Evolutionary conservation across 768 basidiomycete genomes (phyloP), one percentile per base, ranked within the genome.

Genomic region (Termitomyces sp.): DNA sequence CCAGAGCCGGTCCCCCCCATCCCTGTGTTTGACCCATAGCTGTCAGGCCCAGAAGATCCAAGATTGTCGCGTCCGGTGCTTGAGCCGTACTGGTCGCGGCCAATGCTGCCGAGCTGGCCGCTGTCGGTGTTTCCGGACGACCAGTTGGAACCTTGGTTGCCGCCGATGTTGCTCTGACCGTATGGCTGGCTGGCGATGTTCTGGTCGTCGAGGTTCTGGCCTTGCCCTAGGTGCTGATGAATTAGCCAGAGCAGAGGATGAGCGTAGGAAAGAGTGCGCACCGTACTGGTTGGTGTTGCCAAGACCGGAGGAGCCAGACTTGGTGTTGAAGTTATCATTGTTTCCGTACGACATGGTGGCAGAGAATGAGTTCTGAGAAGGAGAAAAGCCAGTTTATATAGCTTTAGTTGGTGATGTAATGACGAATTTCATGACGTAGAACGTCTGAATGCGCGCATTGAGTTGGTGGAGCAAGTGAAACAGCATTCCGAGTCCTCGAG

Each of bases 291-390:
- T 44, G 39, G 24, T 40, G n/a, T 55, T 55, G 2, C 59, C 56
- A 22, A 59, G 32, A 24, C 62, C 59, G 28, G 59, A 55, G 6
- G 57, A 58, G 8, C 59, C 62, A n/a, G 62, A 35, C 57, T n/a
- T 54, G 44, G 55, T 46, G 46, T 63, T 63, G 40, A 57, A 22
- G 33, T 59, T 59, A 35, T 57, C 51, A 3, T 59, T 59, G 44
- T 64, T 62, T 33, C 55, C 55, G 61, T 58, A 66, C n/a, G 64
- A 67, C 66, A 67, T 67, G 60, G 2, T 63, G 58, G 35, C 0
- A 36, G 32, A 56, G 42, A 32, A 62, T 58, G 33, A 28, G 3
- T 1, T 33, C 3, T 2, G 13, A 7, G 2, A 3, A 6, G 5
- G 33, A 32, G 2, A 4, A 22, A 33, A 20, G 36, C 24, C 32